Evolutionary conservation across 2,329 filamentous ascomycete genomes (phyloP).

Genomic region (Botrytis fabae): DNA sequence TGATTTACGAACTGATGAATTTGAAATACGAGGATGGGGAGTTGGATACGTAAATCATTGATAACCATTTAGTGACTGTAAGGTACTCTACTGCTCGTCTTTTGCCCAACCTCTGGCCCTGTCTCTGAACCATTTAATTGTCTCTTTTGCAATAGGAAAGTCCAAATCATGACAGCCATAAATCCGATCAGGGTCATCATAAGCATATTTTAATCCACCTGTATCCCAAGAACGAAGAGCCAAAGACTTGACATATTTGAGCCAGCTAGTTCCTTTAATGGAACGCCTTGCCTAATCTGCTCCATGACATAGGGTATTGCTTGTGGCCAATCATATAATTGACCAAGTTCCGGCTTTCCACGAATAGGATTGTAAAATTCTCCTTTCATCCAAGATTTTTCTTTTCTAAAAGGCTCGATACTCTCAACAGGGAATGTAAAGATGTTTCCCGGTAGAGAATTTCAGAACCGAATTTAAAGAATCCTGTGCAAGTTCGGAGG

Average conservation of each 20-base stretch:
- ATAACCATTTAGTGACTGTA: not conserved
- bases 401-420: no score
- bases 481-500: not conserved
- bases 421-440: not conserved
- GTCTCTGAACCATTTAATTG: not conserved
- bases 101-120: not conserved
- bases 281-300: not conserved
- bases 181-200: not conserved
- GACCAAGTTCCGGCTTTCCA: not conserved
- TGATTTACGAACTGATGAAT: not conserved
- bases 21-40: not conserved
- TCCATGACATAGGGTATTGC: not conserved
- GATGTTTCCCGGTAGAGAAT: not conserved
- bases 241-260: not conserved
- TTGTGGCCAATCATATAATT: not conserved
- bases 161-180: not conserved
- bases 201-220: not conserved
- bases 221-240: not conserved
- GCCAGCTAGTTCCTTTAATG: conserved; percentile 6
- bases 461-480: no score
- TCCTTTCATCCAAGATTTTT: not conserved
- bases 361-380: not conserved
- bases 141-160: not conserved
- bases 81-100: not conserved
- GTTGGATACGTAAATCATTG: not conserved